phyloP scores from a whole-genome alignment of 768 basidiomycete species.

The Agaricus bisporus region DNA sequence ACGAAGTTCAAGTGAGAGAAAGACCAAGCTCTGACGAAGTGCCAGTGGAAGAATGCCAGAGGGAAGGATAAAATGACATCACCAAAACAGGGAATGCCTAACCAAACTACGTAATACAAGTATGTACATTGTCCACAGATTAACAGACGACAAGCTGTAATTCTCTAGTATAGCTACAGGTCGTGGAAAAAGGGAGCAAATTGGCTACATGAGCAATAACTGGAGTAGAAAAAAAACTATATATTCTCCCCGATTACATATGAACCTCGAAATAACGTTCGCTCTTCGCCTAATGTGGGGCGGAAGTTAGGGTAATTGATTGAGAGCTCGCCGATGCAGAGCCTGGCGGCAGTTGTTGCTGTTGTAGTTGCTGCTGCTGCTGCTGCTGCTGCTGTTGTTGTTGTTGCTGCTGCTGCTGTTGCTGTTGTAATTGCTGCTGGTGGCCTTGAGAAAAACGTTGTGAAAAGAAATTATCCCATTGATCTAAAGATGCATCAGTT shows the following conservation, averaged over 20 bases:
- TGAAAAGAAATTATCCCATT: slow-evolving; percentile 81
- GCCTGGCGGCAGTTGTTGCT: slow-evolving; percentile 11
- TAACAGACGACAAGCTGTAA: not conserved
- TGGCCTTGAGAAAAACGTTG: slow-evolving; percentile 35
- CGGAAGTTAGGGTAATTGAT: slow-evolving; percentile 1
- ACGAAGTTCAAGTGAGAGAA: not conserved
- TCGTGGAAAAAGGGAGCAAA: not conserved
- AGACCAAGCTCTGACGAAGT: not conserved
- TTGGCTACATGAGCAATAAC: slow-evolving; percentile 2
- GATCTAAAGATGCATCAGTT: slow-evolving; percentile 36
- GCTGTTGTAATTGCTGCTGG: not conserved
- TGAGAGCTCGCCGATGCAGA: slow-evolving; percentile 2
- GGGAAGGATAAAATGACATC: not conserved
- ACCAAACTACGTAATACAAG: slow-evolving; percentile 6
- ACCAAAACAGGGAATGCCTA: not conserved
- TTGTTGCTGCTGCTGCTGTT: slow-evolving; percentile 13
- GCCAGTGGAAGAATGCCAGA: not conserved
- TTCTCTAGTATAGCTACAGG: slow-evolving; percentile 8
- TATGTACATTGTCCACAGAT: slow-evolving; percentile 4
- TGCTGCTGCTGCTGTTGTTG: slow-evolving; percentile 1
- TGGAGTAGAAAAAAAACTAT: not conserved
- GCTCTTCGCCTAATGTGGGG: not conserved
- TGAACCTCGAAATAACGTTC: not conserved
- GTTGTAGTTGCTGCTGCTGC: slow-evolving; percentile 19
- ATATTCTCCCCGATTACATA: not conserved